Evolutionary conservation across 1,139 yeast genomes (phyloP).

Genomic region (Hemisphaericaspora xylanilytica): DNA sequence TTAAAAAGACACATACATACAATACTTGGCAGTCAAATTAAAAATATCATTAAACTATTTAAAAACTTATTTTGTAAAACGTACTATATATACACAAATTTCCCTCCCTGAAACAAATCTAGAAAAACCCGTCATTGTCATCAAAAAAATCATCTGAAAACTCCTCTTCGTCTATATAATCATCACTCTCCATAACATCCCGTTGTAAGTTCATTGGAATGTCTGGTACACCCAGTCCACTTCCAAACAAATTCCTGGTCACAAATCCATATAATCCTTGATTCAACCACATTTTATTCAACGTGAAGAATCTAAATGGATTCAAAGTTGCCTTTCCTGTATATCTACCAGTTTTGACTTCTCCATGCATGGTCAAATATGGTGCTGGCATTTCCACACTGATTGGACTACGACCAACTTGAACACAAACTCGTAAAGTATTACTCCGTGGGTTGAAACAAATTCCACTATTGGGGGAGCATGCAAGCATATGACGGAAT

Average conservation of each 20-base stretch:
- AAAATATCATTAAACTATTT: too few species aligned
- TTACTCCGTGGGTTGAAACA: constrained; percentile 45
- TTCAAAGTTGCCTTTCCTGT: constrained; percentile 56
- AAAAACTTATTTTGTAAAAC: too few species aligned
- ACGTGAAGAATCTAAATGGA: constrained; percentile 48
- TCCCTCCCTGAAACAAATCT: constrained; percentile 1
- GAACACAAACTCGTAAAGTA: constrained; percentile 36
- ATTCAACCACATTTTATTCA: constrained; percentile 60
- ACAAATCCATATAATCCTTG: constrained; percentile 45
- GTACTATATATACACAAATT: too few species aligned
- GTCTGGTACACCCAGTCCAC: constrained; percentile 14
- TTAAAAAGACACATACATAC: constrained; percentile 2
- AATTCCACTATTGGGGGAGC: constrained; percentile 33
- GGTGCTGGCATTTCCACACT: constrained; percentile 53
- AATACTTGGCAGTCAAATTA: too few species aligned
- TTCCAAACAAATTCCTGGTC: constrained; percentile 34
- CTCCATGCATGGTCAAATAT: constrained; percentile 71
- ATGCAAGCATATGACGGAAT: constrained; percentile 25
- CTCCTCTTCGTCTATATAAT: constrained; percentile 14
- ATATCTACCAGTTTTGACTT: constrained; percentile 53
- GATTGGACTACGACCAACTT: constrained; percentile 29
- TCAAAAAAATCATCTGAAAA: constrained; percentile 16
- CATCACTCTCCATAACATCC: constrained; percentile 18
- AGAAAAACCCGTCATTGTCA: constrained; percentile 16
- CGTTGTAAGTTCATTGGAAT: constrained; percentile 13